Evolutionary conservation across 495 filamentous ascomycete genomes (phyloP).

Genomic region (Staphylotrichum tortipilum): DNA sequence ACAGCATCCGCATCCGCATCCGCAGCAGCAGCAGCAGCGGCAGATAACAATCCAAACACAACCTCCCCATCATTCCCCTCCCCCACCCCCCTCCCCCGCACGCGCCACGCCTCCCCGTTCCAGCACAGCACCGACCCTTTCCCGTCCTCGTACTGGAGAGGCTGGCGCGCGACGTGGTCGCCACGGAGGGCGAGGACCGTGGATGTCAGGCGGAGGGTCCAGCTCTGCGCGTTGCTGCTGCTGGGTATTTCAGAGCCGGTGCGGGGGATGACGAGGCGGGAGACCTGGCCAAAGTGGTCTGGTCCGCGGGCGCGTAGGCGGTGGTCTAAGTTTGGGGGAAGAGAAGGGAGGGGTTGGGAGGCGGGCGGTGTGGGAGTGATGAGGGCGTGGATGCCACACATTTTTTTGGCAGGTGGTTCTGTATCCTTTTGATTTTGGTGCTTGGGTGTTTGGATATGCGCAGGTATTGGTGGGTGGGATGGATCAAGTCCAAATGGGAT

Average conservation of each 20-base stretch:
- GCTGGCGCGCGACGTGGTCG: slow-evolving; percentile 60
- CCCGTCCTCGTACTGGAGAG: slow-evolving; percentile 36
- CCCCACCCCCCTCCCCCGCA: slow-evolving; percentile 46
- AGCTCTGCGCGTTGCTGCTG: neutral
- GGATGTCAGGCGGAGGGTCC: slow-evolving; percentile 56
- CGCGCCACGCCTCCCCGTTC: slow-evolving; percentile 97
- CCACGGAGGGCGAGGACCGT: slow-evolving; percentile 84
- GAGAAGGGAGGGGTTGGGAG: neutral
- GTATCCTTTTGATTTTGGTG: no score
- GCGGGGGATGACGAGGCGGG: slow-evolving; percentile 15
- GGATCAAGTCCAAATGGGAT: no score
- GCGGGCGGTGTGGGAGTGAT: slow-evolving; percentile 16
- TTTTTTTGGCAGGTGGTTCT: no score
- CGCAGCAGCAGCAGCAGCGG: slow-evolving; percentile 46
- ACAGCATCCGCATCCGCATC: neutral
- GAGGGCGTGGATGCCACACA: slow-evolving; percentile 43
- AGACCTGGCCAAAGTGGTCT: slow-evolving; percentile 40
- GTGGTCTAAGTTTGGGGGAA: slow-evolving; percentile 25
- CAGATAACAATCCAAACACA: no score
- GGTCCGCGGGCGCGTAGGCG: slow-evolving; percentile 40
- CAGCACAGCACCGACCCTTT: slow-evolving; percentile 79
- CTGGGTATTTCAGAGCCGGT: neutral
- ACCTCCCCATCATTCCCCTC: slow-evolving; percentile 67
- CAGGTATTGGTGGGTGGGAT: no score
- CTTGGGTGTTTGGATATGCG: no score